These are phyloP conservation scores for Sarcocystis neurona DNA, from an alignment of 169 alveolate species.

Conservation along the genomic window DNA sequence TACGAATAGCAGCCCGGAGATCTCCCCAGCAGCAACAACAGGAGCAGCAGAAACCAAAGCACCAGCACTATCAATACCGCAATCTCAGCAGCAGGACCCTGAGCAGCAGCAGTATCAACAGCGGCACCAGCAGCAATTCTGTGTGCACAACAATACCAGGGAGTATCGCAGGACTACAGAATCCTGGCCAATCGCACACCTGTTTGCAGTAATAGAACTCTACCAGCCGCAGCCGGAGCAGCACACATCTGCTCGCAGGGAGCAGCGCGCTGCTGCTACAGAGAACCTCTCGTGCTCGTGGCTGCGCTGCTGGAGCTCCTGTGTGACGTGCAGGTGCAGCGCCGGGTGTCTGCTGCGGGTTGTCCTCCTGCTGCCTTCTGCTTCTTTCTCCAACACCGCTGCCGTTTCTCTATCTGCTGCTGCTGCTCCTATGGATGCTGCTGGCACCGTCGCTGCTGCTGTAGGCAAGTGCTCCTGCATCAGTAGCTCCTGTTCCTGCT, in stretches of 20 bases:
- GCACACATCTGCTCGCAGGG: neutral
- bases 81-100: neutral
- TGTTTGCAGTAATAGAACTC: neutral
- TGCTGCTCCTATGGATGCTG: too few relatives aligned
- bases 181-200: neutral
- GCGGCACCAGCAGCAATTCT: slow-evolving; percentile 7
- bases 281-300: neutral
- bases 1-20: too few relatives aligned
- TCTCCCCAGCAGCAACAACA: neutral
- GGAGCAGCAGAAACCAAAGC: slow-evolving; percentile 4
- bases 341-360: too few relatives aligned
- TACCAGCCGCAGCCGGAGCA: neutral
- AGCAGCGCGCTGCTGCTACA: neutral
- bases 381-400: too few relatives aligned
- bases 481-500: too few relatives aligned
- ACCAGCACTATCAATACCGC: neutral
- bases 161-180: neutral
- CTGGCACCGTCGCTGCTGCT: too few relatives aligned
- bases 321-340: too few relatives aligned
- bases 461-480: too few relatives aligned
- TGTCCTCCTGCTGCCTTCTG: too few relatives aligned
- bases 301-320: neutral
- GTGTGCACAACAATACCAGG: neutral
- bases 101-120: slow-evolving; percentile 26
- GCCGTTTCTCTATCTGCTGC: too few relatives aligned